Evolutionary conservation across 148 eudicot genomes (phyloP).

Genomic region (Beta vulgaris): DNA sequence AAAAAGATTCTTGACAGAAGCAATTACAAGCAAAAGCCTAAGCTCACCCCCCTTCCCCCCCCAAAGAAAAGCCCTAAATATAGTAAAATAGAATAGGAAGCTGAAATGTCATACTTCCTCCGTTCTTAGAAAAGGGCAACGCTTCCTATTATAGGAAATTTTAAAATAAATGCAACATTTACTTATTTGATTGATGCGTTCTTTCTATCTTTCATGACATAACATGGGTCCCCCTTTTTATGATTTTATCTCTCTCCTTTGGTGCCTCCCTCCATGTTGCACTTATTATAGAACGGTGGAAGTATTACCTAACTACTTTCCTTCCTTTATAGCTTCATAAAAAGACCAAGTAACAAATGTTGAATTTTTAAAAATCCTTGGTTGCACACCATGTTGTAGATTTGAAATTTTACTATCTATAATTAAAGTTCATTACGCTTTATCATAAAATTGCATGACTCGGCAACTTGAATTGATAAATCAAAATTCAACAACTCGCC

Average conservation of each 20-base stretch:
- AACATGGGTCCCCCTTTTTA: too few species aligned
- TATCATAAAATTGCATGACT: not conserved
- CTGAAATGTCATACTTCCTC: too few species aligned
- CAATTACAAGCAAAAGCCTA: too few species aligned
- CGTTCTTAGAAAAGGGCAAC: too few species aligned
- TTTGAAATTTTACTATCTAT: not conserved
- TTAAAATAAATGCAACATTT: too few species aligned
- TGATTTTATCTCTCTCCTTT: too few species aligned
- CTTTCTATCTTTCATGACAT: too few species aligned
- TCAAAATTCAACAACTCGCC: not conserved
- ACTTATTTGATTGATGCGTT: too few species aligned
- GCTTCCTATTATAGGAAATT: too few species aligned
- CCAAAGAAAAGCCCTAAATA: not conserved
- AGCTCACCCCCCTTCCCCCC: not conserved
- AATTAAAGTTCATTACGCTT: not conserved
- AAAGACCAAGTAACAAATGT: not conserved
- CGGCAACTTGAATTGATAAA: not conserved
- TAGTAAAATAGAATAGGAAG: not conserved
- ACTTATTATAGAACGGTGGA: too few species aligned
- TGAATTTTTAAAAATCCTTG: not conserved
- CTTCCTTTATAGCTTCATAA: not conserved
- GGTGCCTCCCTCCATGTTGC: too few species aligned
- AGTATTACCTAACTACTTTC: not conserved
- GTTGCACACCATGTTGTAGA: not conserved
- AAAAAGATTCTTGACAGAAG: not conserved